Percentiles rank a stretch among this genome's conserved stretches.
Conservation (phyloP, 495 filamentous ascomycete genomes). For the Penicillium steckii region DNA sequence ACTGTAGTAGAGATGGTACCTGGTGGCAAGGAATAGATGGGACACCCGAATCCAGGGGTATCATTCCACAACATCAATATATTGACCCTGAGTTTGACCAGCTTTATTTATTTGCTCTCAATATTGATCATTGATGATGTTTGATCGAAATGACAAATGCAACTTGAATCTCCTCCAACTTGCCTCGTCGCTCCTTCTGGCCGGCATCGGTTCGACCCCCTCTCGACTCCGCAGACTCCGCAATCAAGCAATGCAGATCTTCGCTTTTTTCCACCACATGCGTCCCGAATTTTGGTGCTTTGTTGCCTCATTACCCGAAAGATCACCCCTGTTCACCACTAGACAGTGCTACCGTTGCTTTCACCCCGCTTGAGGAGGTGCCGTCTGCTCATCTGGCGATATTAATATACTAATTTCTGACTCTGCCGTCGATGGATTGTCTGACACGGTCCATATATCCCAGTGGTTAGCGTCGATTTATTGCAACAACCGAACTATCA, state of each 20-base stretch:
- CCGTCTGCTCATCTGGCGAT: not conserved
- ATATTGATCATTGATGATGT: no score
- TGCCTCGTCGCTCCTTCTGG: not conserved
- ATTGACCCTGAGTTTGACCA: no score
- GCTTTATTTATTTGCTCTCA: no score
- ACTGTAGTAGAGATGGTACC: no score
- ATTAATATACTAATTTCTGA: not conserved
- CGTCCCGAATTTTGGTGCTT: constrained; percentile 9
- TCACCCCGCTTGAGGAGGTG: constrained; percentile 11
- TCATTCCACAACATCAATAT: no score
- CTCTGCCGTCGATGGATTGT: not conserved
- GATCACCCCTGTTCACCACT: constrained; percentile 10
- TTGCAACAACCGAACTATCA: not conserved
- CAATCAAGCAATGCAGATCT: constrained; percentile 19
- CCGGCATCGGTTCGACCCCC: constrained; percentile 6
- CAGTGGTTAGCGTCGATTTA: not conserved
- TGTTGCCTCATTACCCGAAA: constrained; percentile 1
- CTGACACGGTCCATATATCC: constrained; percentile 4
- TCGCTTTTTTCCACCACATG: constrained; percentile 12
- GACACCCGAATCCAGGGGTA: no score
- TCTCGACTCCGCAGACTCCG: constrained; percentile 15
- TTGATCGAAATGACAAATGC: no score
- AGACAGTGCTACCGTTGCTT: constrained; percentile 27
- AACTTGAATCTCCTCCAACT: not conserved
- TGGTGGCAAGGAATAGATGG: no score